Evolutionary conservation across 139 green algal genomes (phyloP).

Genomic region (Asterochloris erici): DNA sequence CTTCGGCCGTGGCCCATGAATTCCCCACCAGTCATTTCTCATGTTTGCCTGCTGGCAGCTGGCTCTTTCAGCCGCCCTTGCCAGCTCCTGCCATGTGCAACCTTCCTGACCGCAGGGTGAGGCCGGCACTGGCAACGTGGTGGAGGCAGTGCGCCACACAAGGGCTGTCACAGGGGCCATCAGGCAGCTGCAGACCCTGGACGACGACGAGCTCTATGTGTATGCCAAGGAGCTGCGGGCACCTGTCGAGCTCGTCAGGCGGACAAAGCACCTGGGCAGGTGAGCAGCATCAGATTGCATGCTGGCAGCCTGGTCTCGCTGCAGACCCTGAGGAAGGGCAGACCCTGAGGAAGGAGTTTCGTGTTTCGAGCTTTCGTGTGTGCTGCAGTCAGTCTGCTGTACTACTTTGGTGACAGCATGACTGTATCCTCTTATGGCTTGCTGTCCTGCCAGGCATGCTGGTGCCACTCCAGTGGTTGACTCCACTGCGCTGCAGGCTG

Average conservation of each 20-base stretch:
- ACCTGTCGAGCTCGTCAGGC: constrained; percentile 89
- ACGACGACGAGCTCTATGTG: constrained; percentile 99
- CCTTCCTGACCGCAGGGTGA: constrained; percentile 64
- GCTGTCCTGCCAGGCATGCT: too few species aligned
- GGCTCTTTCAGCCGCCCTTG: neutral
- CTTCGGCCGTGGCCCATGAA: neutral
- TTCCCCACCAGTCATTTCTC: neutral
- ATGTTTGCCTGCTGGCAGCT: neutral
- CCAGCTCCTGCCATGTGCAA: too few species aligned
- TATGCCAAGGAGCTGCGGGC: constrained; percentile 98
- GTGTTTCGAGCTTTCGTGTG: neutral
- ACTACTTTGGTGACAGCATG: too few species aligned
- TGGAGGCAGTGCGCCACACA: constrained; percentile 96
- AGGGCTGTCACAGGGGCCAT: constrained; percentile 94
- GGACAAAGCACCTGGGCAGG: constrained; percentile 81
- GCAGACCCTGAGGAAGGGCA: neutral
- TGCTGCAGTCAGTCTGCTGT: too few species aligned
- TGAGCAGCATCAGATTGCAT: neutral
- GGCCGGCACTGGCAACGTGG: constrained; percentile 97
- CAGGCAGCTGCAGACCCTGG: constrained; percentile 91
- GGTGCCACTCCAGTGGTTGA: too few species aligned
- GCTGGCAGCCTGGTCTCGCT: neutral
- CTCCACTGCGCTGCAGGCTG: constrained; percentile 50
- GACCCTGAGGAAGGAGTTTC: neutral
- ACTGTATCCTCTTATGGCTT: too few species aligned